phyloP scores from a whole-genome alignment of 1,284 basidiomycete species.

The Cryptococcus sp. region DNA sequence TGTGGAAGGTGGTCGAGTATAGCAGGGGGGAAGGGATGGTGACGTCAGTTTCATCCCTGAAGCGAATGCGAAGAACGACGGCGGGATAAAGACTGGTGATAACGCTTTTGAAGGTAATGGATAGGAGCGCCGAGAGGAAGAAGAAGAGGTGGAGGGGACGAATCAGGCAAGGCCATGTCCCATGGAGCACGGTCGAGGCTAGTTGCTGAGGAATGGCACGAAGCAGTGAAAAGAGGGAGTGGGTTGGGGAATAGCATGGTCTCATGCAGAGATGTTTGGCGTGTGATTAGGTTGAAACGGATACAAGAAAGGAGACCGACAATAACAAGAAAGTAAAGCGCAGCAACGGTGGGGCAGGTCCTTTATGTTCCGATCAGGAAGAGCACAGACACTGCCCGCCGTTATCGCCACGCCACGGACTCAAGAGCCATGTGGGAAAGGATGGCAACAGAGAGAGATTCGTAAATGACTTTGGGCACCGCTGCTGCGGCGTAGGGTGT shows the following conservation, averaged over 20 bases:
- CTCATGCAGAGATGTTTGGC: slow-evolving; percentile 19
- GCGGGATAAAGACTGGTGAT: too few relatives aligned
- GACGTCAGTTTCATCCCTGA: slow-evolving; percentile 17
- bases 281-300: slow-evolving; percentile 19
- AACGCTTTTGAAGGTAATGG: too few relatives aligned
- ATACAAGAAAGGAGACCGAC: slow-evolving; percentile 5
- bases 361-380: background rate
- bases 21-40: slow-evolving; percentile 5
- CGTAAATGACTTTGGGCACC: background rate
- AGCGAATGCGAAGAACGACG: background rate
- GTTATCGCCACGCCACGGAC: background rate
- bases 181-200: too few relatives aligned
- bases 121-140: too few relatives aligned
- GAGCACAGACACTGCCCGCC: background rate
- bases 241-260: slow-evolving; percentile 11
- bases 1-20: slow-evolving; percentile 4
- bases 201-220: background rate
- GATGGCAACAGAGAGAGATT: background rate
- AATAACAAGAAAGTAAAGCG: slow-evolving; percentile 7
- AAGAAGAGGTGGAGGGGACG: too few relatives aligned
- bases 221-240: background rate
- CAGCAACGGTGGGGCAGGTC: background rate
- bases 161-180: too few relatives aligned
- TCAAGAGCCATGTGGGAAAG: background rate
- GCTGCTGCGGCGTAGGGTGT: too few relatives aligned